Evolutionary conservation across 345 rosid species (phyloP), one percentile per base, ranked within the genome.

Genomic region (Corchorus capsularis): DNA sequence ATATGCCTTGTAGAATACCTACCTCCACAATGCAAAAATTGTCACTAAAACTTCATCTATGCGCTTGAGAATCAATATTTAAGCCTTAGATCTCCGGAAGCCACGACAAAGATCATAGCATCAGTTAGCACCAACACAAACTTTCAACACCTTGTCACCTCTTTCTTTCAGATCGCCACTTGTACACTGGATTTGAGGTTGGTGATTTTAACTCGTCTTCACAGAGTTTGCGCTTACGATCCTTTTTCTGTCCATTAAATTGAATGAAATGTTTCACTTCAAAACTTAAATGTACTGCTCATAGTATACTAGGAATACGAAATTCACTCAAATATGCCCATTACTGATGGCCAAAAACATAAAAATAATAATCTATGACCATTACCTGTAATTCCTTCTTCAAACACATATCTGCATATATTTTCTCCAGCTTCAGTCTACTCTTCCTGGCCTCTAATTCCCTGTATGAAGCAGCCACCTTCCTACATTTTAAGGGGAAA

Each of bases 351-450:
- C 27, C 27, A 27, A 27, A 27, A 27, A 27, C 1, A 27, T 27
- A 27, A 0, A 27, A 27, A 27, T 27, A 27, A 27, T 27, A 27
- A 27, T 27, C 27, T 27, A 27, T 27, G 27, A 27, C 27, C 27
- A 27, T 27, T 27, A 90, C 98, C 92, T 95, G 97, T 49, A 93
- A 79, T 82, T 93, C 99, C 83, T 88, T 90, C 76, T 93, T 86
- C 89, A 92, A 54, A 45, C 89, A 66, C 99, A 93, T 92, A 12
- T 90, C 93, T 86, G 73, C 79, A 72, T 93, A 88, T 60, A 91
- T n/a, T 71, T 89, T 93, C 80, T 89, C 93, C 84, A 93, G 77
- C 52, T 89, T 81, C 8, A 82, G 91, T 81, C 98, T 87, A 74
- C 78, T 88, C 77, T 81, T 87, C 69, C 98, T 85, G 43, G 86